phyloP scores from a whole-genome alignment of 306 rosid species.

The Rosa rugosa region DNA sequence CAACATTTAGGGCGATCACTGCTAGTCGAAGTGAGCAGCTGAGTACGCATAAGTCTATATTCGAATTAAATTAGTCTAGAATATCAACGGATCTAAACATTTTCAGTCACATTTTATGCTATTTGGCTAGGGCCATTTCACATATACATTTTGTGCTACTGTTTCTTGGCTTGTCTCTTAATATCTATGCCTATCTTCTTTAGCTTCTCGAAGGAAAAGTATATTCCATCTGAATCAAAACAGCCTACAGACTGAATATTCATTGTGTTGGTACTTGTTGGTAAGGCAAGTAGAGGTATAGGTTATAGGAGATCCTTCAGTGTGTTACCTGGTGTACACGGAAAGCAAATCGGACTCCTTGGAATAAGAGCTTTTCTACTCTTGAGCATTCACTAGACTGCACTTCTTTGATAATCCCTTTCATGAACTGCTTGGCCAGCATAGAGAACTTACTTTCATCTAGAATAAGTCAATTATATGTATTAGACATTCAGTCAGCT shows the following conservation, averaged over 20 bases:
- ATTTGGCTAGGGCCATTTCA: neutral
- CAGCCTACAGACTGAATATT: conserved; percentile 89
- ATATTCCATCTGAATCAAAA: conserved; percentile 55
- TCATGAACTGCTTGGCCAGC: conserved; percentile 73
- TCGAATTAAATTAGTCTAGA: neutral
- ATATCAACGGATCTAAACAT: neutral
- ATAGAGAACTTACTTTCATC: conserved; percentile 78
- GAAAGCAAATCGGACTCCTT: conserved; percentile 78
- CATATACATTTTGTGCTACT: conserved; percentile 1
- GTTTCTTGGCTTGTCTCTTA: neutral
- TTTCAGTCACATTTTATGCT: neutral
- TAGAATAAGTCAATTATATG: conserved; percentile 22
- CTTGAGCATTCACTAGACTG: conserved; percentile 39
- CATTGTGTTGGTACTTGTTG: neutral
- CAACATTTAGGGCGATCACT: neutral
- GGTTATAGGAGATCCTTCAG: neutral
- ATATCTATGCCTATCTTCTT: conserved; percentile 45
- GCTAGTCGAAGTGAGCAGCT: neutral
- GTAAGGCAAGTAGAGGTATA: neutral
- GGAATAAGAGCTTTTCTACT: conserved; percentile 56
- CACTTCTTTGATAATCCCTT: conserved; percentile 50
- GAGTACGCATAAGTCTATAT: neutral
- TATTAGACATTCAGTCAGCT: neutral
- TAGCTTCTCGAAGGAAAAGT: conserved; percentile 55
- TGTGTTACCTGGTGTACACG: conserved; percentile 80